Evolutionary conservation across 106 monocot species (phyloP).

Genomic region (Acanthochlamys bracteata): DNA sequence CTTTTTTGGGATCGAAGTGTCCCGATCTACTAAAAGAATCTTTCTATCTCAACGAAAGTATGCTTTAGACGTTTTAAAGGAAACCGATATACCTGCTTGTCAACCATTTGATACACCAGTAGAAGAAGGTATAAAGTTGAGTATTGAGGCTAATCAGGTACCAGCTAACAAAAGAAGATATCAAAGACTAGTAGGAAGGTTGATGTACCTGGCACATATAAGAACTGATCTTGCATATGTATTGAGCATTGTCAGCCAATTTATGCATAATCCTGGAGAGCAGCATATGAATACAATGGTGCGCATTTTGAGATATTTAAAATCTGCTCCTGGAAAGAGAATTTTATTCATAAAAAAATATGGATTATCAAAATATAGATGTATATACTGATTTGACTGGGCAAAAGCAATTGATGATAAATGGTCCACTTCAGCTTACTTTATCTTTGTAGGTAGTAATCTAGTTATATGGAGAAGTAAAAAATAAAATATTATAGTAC

Average conservation of each 20-base stretch:
- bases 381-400: not conserved
- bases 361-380: too few relatives aligned
- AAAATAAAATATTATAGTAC: too few relatives aligned
- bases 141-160: not conserved
- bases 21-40: not conserved
- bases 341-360: not conserved
- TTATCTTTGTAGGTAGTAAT: not conserved
- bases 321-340: not conserved
- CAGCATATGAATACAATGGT: not conserved
- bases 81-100: not conserved
- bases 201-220: too few relatives aligned
- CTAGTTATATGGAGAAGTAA: too few relatives aligned
- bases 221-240: too few relatives aligned
- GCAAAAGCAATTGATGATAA: not conserved
- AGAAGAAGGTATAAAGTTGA: not conserved
- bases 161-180: not conserved
- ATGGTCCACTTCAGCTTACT: not conserved
- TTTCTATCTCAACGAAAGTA: not conserved
- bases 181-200: not conserved
- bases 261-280: not conserved
- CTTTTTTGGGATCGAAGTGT: too few relatives aligned
- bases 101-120: conserved; percentile 1
- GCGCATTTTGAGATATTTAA: not conserved
- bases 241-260: not conserved
- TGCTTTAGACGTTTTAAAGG: not conserved